A percentile compares a stretch with the other conserved stretches of the same genome.
These are phyloP conservation scores for Colletotrichum paranaense DNA, from an alignment of 2,329 filamentous ascomycete species.

Conservation along the genomic window DNA sequence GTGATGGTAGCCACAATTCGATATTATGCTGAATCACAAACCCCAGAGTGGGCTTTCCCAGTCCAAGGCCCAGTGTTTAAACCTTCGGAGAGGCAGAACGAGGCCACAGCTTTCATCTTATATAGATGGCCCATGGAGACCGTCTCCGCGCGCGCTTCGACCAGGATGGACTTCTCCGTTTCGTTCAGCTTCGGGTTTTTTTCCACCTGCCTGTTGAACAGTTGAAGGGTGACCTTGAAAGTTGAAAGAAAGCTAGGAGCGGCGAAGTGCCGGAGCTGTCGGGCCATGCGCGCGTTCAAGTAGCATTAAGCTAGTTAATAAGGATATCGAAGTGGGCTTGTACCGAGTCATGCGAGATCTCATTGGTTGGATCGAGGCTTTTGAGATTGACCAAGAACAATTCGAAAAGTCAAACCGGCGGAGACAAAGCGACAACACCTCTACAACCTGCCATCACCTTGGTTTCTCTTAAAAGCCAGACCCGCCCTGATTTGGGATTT, in stretches of 20 bases:
- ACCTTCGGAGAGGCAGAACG: conserved; percentile 3
- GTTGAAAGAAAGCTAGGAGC: background rate
- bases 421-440: background rate
- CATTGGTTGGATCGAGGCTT: conserved; percentile 12
- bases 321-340: conserved; percentile 7
- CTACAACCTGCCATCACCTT: conserved; percentile 8
- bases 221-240: background rate
- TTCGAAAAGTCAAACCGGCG: conserved; percentile 15
- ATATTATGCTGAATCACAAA: conserved; percentile 3
- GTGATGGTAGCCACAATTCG: background rate
- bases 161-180: background rate
- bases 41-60: background rate
- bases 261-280: conserved; percentile 18
- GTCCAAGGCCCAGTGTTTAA: conserved; percentile 23
- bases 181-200: conserved; percentile 1
- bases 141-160: conserved; percentile 2
- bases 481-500: conserved; percentile 19
- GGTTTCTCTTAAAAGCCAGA: conserved; percentile 13
- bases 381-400: conserved; percentile 24
- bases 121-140: background rate
- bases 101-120: conserved; percentile 12
- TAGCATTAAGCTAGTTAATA: conserved; percentile 13
- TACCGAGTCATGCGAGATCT: conserved; percentile 20
- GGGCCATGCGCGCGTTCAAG: background rate
- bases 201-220: background rate